Evolutionary conservation across 805 yeast species (phyloP), one percentile per base, ranked within the genome.

Genomic region (Suhomyces sp.): DNA sequence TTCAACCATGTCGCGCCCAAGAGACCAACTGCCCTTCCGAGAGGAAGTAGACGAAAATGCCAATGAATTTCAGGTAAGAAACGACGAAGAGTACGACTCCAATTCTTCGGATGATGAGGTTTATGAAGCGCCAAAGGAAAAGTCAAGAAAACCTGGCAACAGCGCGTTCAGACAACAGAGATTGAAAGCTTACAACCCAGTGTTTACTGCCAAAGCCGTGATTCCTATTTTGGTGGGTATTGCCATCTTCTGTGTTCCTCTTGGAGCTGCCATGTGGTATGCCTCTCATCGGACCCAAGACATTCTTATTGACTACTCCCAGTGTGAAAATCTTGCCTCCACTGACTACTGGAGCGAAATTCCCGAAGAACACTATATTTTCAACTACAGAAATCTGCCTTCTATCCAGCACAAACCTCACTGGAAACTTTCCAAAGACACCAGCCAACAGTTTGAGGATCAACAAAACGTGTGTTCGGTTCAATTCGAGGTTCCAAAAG

Each of bases 91-190:
- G 12, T 68, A 71, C 27, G 80, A 76, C 35, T 61, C 75, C 2
- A 82, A 76, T 53, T 70, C 79, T 2, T 61, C 80, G 71, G 49
- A 79, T 65, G 55, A 63, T 61, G 41, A 70, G 59, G 39, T 57
- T 9, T 25, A 47, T 6, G 58, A 57, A 15, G 62, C 67, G 8
- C 69, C 66, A 35, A 75, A 75, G 53, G 75, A 71, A 44, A 82
- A 80, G 64, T 75, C 77, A 39, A 80, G 84, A 65, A 81, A 84
- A 64, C 94, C 94, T 12, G 83, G 82, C 46, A 86, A 78, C 53
- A 77, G 72, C 62, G 80, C 80, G 9, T 82, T 82, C 59, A 76
- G 82, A 45, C 86, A 82, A 61, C 86, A 82, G 58, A 65, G 80
- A 52, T 67, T 82, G 49, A 74, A 70, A 49, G 85, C 85, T 0